A percentile compares a stretch with the other conserved stretches of the same genome.
These are phyloP conservation scores for Ophiosphaerella herpotricha DNA, from an alignment of 2,329 filamentous ascomycete genomes.

Conservation along the genomic window DNA sequence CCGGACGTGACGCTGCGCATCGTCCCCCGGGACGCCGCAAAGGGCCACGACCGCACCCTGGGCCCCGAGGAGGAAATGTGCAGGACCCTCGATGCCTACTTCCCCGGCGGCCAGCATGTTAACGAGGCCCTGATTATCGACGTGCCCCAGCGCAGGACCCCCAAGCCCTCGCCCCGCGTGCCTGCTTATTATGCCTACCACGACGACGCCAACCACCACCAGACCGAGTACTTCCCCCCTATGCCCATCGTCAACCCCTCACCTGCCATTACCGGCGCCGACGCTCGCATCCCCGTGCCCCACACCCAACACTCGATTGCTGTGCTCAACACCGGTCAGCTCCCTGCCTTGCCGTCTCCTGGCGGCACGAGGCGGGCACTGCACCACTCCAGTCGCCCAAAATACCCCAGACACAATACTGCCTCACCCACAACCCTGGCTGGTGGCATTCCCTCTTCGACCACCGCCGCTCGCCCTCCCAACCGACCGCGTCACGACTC, in stretches of 20 bases:
- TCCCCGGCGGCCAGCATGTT: constrained; percentile 82
- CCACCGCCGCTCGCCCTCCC: constrained; percentile 33
- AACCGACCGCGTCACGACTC: constrained; percentile 47
- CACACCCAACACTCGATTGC: constrained; percentile 68
- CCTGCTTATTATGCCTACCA: constrained; percentile 58
- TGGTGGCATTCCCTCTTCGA: constrained; percentile 47
- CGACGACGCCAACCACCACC: constrained; percentile 69
- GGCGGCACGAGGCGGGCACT: constrained; percentile 64
- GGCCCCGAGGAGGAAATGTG: constrained; percentile 86
- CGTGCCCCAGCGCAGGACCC: constrained; percentile 74
- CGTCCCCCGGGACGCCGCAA: constrained; percentile 64
- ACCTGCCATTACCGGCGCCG: constrained; percentile 43
- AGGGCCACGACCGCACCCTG: constrained; percentile 66
- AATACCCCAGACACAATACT: constrained; percentile 73
- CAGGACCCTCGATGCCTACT: constrained; percentile 78
- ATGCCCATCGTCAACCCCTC: constrained; percentile 55
- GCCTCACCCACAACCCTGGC: constrained; percentile 74
- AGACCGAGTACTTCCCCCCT: constrained; percentile 82
- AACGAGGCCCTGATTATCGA: constrained; percentile 93
- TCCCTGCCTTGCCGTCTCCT: constrained; percentile 81
- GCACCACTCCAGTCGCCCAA: constrained; percentile 57
- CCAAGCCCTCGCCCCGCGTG: constrained; percentile 75
- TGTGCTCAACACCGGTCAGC: constrained; percentile 77
- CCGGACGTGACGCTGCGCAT: constrained; percentile 86
- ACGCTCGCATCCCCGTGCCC: constrained; percentile 44